Percentiles rank a stretch among this genome's conserved stretches.
phyloP scores from a whole-genome alignment of 2,329 filamentous ascomycete species.

The Paradendryphiella salina region DNA sequence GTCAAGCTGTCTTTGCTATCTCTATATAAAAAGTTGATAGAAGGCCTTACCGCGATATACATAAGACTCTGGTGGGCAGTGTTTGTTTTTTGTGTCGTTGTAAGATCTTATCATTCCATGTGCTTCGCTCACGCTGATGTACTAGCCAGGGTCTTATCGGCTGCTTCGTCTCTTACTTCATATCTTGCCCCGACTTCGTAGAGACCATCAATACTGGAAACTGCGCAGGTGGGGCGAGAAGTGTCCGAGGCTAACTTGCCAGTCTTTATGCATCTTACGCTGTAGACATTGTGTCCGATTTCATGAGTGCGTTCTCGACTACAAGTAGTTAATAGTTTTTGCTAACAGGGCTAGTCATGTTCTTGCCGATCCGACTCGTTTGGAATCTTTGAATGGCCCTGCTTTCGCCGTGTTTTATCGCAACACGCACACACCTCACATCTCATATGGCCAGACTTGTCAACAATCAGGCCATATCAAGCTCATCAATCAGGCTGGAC shows the following conservation, averaged over 20 bases:
- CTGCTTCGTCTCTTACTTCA: slow-evolving; percentile 32
- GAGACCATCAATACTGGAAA: slow-evolving; percentile 39
- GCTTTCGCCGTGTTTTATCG: slow-evolving; percentile 26
- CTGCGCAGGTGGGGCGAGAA: slow-evolving; percentile 30
- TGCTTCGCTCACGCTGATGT: background rate
- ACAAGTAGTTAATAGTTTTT: background rate
- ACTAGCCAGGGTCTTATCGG: slow-evolving; percentile 40
- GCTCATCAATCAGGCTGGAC: too few relatives aligned
- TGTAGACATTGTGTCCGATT: slow-evolving; percentile 41
- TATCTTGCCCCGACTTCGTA: slow-evolving; percentile 38
- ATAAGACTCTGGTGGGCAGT: slow-evolving; percentile 46
- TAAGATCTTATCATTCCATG: slow-evolving; percentile 14
- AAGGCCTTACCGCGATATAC: slow-evolving; percentile 32
- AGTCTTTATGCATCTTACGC: slow-evolving; percentile 42
- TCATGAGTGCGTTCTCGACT: slow-evolving; percentile 34
- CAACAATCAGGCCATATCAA: too few relatives aligned
- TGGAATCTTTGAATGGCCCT: slow-evolving; percentile 43
- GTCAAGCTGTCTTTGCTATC: slow-evolving; percentile 48
- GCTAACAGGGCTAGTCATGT: slow-evolving; percentile 38
- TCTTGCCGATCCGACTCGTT: slow-evolving; percentile 44
- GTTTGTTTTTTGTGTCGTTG: slow-evolving; percentile 39
- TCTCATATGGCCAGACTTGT: too few relatives aligned
- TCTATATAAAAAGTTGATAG: slow-evolving; percentile 45
- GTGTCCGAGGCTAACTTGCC: slow-evolving; percentile 32
- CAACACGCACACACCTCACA: slow-evolving; percentile 7